phyloP scores from a whole-genome alignment of 371 early-diverging fungal species.

The Syncephalastrum racemosum region DNA sequence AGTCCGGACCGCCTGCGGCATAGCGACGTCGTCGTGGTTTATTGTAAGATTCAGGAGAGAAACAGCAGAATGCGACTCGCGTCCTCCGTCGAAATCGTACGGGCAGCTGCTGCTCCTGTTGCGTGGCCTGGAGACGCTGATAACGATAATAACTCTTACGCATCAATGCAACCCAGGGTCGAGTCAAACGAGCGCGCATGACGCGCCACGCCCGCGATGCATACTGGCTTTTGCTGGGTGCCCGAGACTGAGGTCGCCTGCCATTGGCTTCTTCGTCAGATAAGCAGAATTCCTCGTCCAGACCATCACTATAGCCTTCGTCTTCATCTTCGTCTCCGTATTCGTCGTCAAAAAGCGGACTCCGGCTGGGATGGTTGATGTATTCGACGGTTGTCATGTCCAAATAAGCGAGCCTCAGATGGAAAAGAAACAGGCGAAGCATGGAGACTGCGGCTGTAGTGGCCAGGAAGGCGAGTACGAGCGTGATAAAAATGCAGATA shows the following conservation, averaged over 20 bases:
- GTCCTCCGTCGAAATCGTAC: too few species aligned
- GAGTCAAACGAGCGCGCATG: too few species aligned
- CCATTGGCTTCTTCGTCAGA: conserved; percentile 13
- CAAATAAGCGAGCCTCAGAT: conserved; percentile 42
- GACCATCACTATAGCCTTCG: conserved; percentile 3
- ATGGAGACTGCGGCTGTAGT: conserved; percentile 34
- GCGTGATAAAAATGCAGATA: conserved; percentile 11
- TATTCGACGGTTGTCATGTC: conserved; percentile 58
- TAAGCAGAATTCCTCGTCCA: background rate
- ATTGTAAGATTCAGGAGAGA: too few species aligned
- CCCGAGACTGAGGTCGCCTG: conserved; percentile 13
- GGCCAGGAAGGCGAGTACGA: conserved; percentile 22
- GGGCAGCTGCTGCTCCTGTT: too few species aligned
- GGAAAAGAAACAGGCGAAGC: conserved; percentile 42
- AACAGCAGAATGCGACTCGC: too few species aligned
- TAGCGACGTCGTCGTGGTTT: too few species aligned
- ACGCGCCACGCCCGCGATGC: too few species aligned
- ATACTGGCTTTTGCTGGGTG: too few species aligned
- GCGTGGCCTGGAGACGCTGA: too few species aligned
- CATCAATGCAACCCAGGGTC: too few species aligned
- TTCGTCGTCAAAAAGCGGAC: conserved; percentile 17
- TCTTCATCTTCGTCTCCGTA: conserved; percentile 20
- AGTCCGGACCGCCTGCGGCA: background rate
- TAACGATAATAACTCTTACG: too few species aligned
- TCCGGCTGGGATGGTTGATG: conserved; percentile 25